Base-by-base conservation (phyloP, 164 flowering plant genomes). In the Sextonia rubra region DNA sequence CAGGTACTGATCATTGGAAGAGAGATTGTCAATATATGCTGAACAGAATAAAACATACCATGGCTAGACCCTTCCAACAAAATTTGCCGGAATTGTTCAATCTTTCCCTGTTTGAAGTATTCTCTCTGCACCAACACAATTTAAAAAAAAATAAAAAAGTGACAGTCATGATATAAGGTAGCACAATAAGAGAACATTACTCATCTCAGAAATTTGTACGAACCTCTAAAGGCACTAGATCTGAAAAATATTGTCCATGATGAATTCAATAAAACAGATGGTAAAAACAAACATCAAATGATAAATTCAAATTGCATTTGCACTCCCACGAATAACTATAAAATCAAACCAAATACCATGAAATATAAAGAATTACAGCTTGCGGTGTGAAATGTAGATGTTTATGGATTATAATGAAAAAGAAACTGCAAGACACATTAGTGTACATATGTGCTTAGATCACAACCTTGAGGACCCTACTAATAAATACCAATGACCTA, bases 11-110 rank as follows among this genome's bases (percentile, higher is more conserved):
- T 52, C n/a, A 15, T 15, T 52, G n/a, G 20, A 52, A 52, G n/a
- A 52, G 23, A 60, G 18, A 63, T 25, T 48, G 9, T 26, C n/a
- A 17, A 27, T 56, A 60, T 29, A 23, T 23, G 29, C 64, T 26
- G 67, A 49, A 32, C 24, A 7, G 52, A 49, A 49, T 17, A 49
- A 67, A 30, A 60, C 5, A 56, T 86, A 95, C 98, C 99, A 71
- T 93, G 90, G 80, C 98, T 87, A 11, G 97, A 93, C 27, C 99
- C 99, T 88, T 96, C 99, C 74, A 88, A 93, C 80, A 96, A 80
- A 82, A 96, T 93, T 74, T 90, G 97, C 3, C 83, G 85, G 77
- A 93, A 96, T 64, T 96, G 98, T 58, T 92, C 93, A 25, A 84
- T 61, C 76, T 92, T 93, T 47, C 98, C 99, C 78, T 91, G 99